Conservation (phyloP, 208 protist species). For the Strigomonas galati region DNA sequence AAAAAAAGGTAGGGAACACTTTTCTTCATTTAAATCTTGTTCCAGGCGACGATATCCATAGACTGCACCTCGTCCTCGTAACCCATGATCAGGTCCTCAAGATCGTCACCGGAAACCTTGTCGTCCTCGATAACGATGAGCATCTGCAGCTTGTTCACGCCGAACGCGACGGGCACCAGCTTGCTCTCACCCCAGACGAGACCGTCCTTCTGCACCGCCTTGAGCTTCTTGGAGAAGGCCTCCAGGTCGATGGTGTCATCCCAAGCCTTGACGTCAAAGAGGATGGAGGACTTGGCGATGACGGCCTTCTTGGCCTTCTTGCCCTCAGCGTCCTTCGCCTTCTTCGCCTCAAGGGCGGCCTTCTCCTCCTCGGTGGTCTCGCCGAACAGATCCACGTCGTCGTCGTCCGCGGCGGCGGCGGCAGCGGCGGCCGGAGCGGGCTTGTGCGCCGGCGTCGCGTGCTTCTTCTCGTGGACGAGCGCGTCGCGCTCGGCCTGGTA, state of each 20-base stretch:
- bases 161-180: conserved; percentile 91
- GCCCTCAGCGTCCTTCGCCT: conserved; percentile 73
- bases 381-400: conserved; percentile 90
- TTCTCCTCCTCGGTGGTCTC: conserved; percentile 85
- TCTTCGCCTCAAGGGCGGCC: conserved; percentile 86
- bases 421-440: conserved; percentile 30
- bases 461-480: conserved; percentile 35
- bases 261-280: conserved; percentile 94
- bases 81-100: conserved; percentile 91
- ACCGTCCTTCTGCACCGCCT: conserved; percentile 82
- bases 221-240: conserved; percentile 82
- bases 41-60: conserved; percentile 95
- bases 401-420: conserved; percentile 59
- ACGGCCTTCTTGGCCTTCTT: conserved; percentile 83
- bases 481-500: conserved; percentile 85
- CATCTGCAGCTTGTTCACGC: conserved; percentile 96
- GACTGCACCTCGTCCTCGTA: conserved; percentile 95
- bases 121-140: conserved; percentile 94
- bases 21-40: conserved; percentile 89
- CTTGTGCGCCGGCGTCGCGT: conserved; percentile 21
- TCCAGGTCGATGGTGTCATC: conserved; percentile 90
- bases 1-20: neutral
- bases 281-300: conserved; percentile 88
- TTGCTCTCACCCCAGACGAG: conserved; percentile 92
- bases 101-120: conserved; percentile 91